Evolutionary conservation across 176 grass and related monocot species (phyloP).

Genomic region (Aegilops longissima): DNA sequence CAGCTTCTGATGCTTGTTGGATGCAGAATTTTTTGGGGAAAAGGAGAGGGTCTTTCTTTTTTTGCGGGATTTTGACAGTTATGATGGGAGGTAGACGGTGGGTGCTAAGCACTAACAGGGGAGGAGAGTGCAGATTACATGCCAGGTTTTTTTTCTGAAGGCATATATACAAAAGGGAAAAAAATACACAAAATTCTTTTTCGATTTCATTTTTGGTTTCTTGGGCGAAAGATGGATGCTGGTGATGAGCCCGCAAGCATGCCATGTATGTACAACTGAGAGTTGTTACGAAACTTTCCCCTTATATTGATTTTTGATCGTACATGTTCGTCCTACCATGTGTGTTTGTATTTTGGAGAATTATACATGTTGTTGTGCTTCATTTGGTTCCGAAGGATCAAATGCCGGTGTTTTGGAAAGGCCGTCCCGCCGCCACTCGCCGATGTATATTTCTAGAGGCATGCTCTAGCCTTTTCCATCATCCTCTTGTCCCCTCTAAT

Average conservation of each 20-base stretch:
- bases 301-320: neutral
- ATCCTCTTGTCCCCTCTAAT: neutral
- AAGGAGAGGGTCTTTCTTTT: neutral
- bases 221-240: constrained; percentile 10
- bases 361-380: neutral
- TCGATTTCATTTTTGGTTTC: constrained; percentile 11
- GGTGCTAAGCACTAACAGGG: constrained; percentile 8
- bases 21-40: neutral
- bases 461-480: neutral
- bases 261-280: constrained; percentile 32
- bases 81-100: neutral
- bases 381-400: neutral
- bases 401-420: neutral
- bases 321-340: neutral
- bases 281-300: neutral
- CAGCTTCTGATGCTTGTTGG: constrained; percentile 43
- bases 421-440: fast-evolving
- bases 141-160: constrained; percentile 41
- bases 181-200: constrained; percentile 2
- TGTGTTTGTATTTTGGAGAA: neutral
- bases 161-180: constrained; percentile 26
- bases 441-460: neutral
- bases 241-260: constrained; percentile 19
- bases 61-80: constrained; percentile 16
- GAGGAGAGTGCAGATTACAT: constrained; percentile 21